These are phyloP conservation scores for Darksidea phi DNA, from an alignment of 495 filamentous ascomycete species.

Conservation along the genomic window DNA sequence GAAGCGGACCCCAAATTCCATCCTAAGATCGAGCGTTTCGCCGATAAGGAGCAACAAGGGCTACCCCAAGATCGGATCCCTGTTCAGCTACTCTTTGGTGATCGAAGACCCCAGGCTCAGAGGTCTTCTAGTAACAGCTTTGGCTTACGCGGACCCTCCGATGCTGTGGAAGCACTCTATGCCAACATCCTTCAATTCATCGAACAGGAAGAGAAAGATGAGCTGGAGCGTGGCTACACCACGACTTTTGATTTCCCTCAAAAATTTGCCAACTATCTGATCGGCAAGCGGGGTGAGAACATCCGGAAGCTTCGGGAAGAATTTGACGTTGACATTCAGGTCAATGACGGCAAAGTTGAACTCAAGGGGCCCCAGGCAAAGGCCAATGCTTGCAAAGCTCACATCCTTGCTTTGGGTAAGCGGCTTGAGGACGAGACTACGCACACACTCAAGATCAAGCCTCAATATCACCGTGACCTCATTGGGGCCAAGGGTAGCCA, in stretches of 20 bases:
- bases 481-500: slow-evolving; percentile 65
- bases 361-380: slow-evolving; percentile 73
- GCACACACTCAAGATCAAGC: slow-evolving; percentile 80
- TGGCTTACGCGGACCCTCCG: slow-evolving; percentile 71
- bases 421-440: slow-evolving; percentile 85
- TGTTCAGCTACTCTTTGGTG: slow-evolving; percentile 62
- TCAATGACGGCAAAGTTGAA: slow-evolving; percentile 69
- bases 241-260: slow-evolving; percentile 88
- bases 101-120: slow-evolving; percentile 44
- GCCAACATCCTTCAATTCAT: slow-evolving; percentile 73
- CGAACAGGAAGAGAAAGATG: slow-evolving; percentile 78
- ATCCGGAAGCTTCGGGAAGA: slow-evolving; percentile 94
- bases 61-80: slow-evolving; percentile 67
- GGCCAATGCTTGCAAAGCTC: slow-evolving; percentile 75
- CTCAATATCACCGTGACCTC: slow-evolving; percentile 78
- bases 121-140: slow-evolving; percentile 39
- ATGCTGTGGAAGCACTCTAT: slow-evolving; percentile 65
- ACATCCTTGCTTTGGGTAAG: slow-evolving; percentile 72
- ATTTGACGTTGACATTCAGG: slow-evolving; percentile 95
- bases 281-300: slow-evolving; percentile 87
- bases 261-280: slow-evolving; percentile 88
- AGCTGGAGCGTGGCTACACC: slow-evolving; percentile 82
- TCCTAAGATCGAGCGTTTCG: slow-evolving; percentile 74
- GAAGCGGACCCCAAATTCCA: slow-evolving; percentile 75
- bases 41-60: slow-evolving; percentile 70